phyloP scores from a whole-genome alignment of 306 rosid genomes.

The Hippophae rhamnoides region DNA sequence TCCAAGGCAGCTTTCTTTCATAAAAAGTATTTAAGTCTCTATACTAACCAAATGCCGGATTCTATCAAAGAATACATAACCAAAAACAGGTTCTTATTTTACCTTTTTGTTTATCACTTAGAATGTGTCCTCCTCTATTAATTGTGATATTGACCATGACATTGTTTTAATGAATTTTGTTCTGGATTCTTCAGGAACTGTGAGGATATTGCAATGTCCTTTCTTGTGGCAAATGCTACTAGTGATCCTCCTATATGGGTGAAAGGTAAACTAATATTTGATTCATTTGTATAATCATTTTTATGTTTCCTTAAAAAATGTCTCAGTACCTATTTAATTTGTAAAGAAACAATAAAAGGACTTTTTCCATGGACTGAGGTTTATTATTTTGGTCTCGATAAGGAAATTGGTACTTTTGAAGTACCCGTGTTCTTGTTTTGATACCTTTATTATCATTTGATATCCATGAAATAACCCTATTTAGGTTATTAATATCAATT shows the following conservation, averaged over 20 bases:
- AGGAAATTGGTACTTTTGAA: too few species aligned
- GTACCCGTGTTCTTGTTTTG: too few species aligned
- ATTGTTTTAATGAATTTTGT: not conserved
- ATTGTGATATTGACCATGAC: not conserved
- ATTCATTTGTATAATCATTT: not conserved
- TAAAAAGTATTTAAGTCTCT: slow-evolving; percentile 68
- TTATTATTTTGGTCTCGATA: too few species aligned
- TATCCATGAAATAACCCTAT: too few species aligned
- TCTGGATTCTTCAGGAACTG: slow-evolving; percentile 66
- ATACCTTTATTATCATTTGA: too few species aligned
- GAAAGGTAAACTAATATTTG: slow-evolving; percentile 46
- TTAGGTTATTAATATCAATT: too few species aligned
- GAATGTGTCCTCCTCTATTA: not conserved
- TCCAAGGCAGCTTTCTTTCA: slow-evolving; percentile 98
- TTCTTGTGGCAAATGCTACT: slow-evolving; percentile 86
- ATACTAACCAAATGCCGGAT: slow-evolving; percentile 75
- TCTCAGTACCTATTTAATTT: too few species aligned
- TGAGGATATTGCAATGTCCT: slow-evolving; percentile 98
- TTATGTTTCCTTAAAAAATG: not conserved
- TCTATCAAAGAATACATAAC: slow-evolving; percentile 66
- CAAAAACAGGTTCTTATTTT: slow-evolving; percentile 51
- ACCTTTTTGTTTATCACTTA: slow-evolving; percentile 1
- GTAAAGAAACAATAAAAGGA: too few species aligned
- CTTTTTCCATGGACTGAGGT: too few species aligned
- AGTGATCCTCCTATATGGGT: slow-evolving; percentile 98